Conservation (phyloP, 2,329 filamentous ascomycete genomes). For the Coleophoma crateriformis region DNA sequence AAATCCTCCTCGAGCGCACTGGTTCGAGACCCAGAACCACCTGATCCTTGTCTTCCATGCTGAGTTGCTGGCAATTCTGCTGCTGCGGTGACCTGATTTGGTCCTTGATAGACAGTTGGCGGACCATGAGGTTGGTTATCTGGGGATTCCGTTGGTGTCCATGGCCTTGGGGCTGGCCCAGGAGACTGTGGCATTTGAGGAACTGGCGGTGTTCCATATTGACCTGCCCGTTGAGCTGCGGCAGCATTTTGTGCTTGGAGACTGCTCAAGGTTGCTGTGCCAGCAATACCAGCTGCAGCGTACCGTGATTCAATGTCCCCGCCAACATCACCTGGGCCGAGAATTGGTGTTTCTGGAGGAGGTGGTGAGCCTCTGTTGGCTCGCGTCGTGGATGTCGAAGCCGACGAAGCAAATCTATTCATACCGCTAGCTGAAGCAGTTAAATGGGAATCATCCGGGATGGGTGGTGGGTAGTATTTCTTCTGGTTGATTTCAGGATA, state of each 20-base stretch:
- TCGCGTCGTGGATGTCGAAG: constrained; percentile 87
- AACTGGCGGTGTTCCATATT: constrained; percentile 56
- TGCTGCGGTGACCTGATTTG: constrained; percentile 54
- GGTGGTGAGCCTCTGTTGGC: constrained; percentile 91
- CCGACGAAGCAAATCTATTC: constrained; percentile 69
- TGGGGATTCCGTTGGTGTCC: constrained; percentile 91
- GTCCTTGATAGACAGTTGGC: constrained; percentile 86
- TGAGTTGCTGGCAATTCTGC: constrained; percentile 34
- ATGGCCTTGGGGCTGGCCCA: constrained; percentile 52
- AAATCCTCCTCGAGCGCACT: constrained; percentile 84
- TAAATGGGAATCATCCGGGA: constrained; percentile 21
- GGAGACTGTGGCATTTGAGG: constrained; percentile 30
- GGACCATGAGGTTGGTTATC: constrained; percentile 84
- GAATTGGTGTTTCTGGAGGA: constrained; percentile 85
- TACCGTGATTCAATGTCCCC: constrained; percentile 88
- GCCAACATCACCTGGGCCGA: constrained; percentile 63
- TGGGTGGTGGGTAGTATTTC: constrained; percentile 54
- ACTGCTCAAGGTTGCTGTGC: constrained; percentile 74
- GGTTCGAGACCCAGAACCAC: constrained; percentile 39
- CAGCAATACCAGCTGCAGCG: constrained; percentile 85
- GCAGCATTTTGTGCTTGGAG: constrained; percentile 71
- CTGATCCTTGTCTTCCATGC: constrained; percentile 20
- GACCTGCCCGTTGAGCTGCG: constrained; percentile 72
- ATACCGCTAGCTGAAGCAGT: constrained; percentile 36
- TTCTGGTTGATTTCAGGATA: constrained; percentile 20